phyloP scores from a whole-genome alignment of 768 basidiomycete species.

The Podaxis sp. region DNA sequence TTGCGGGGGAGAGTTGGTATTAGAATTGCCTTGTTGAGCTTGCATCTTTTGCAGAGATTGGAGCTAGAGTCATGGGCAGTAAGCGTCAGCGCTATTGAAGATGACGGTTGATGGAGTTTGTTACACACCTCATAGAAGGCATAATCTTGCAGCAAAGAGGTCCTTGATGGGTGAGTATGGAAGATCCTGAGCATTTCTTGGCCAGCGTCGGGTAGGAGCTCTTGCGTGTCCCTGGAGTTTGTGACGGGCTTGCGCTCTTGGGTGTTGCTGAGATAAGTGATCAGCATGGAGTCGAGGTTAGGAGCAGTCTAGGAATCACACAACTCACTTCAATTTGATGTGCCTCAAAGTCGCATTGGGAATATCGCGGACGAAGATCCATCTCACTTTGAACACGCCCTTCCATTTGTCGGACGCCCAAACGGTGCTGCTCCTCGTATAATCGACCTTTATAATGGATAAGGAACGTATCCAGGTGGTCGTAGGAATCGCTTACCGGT shows the following conservation, averaged over 20 bases:
- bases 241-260: slow-evolving; percentile 98
- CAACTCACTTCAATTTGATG: slow-evolving; percentile 76
- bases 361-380: slow-evolving; percentile 97
- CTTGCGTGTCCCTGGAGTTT: slow-evolving; percentile 97
- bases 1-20: slow-evolving; percentile 36
- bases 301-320: background rate
- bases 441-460: slow-evolving; percentile 63
- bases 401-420: slow-evolving; percentile 99
- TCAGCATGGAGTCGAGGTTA: slow-evolving; percentile 16
- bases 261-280: slow-evolving; percentile 66
- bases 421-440: slow-evolving; percentile 90
- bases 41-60: slow-evolving; percentile 82
- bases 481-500: slow-evolving; percentile 49
- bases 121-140: slow-evolving; percentile 80
- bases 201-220: slow-evolving; percentile 92
- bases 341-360: slow-evolving; percentile 88
- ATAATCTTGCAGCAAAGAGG: slow-evolving; percentile 91
- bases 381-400: slow-evolving; percentile 96
- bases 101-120: background rate
- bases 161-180: slow-evolving; percentile 88
- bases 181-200: slow-evolving; percentile 97
- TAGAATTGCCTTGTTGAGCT: slow-evolving; percentile 27
- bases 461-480: background rate
- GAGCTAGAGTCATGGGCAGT: slow-evolving; percentile 41
- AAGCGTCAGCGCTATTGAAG: background rate